Evolutionary conservation across 2,329 filamentous ascomycete genomes (phyloP).

Genomic region (Aspergillus japonicus): DNA sequence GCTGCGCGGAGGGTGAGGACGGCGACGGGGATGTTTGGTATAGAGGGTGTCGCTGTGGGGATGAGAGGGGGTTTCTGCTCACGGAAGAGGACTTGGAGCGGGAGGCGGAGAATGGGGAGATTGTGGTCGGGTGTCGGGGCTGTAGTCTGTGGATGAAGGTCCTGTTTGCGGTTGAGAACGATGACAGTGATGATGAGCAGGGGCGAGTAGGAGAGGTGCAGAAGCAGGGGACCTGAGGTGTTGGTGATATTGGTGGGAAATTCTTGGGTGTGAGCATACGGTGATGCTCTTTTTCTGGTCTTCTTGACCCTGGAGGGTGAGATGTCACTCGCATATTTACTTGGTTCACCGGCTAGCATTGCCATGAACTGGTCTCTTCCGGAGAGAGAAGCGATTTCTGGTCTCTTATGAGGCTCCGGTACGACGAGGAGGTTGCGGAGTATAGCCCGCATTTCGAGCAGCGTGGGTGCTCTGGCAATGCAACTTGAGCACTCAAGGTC

Average conservation of each 20-base stretch:
- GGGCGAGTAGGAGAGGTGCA: background rate
- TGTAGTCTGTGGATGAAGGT: slow-evolving; percentile 65
- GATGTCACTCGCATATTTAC: background rate
- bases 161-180: slow-evolving; percentile 53
- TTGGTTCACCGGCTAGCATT: background rate
- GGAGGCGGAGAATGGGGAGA: slow-evolving; percentile 54
- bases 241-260: background rate
- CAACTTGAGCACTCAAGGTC: background rate
- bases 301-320: background rate
- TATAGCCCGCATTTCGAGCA: background rate
- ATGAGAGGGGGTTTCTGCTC: slow-evolving; percentile 55
- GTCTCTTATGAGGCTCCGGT: background rate
- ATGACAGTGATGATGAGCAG: slow-evolving; percentile 9
- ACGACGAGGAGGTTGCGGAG: background rate
- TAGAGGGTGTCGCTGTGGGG: slow-evolving; percentile 58
- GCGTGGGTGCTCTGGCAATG: background rate
- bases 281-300: background rate
- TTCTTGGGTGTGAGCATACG: background rate
- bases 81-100: slow-evolving; percentile 54
- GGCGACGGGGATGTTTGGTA: slow-evolving; percentile 49
- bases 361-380: too few species aligned
- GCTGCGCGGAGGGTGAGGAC: slow-evolving; percentile 40
- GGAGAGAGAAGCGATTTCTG: too few species aligned
- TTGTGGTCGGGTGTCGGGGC: slow-evolving; percentile 60
- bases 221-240: slow-evolving; percentile 26